Evolutionary conservation across 2,329 filamentous ascomycete genomes (phyloP).

Genomic region (Dactylellina parvicollis): DNA sequence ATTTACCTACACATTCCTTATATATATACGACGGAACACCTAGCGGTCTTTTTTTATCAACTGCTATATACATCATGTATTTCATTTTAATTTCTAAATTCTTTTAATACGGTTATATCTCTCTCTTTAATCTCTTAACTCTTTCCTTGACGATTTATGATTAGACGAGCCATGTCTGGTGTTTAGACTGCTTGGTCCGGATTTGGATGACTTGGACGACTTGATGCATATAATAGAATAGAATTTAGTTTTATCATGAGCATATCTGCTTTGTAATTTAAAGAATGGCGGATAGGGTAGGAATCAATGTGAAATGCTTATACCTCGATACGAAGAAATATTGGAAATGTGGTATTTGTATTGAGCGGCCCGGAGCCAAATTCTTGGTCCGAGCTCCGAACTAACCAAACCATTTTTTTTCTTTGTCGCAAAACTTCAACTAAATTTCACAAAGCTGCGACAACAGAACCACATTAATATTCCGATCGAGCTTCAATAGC

Average conservation of each 20-base stretch:
- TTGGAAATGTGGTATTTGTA: too few relatives aligned
- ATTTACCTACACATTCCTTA: background rate
- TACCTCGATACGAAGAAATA: too few relatives aligned
- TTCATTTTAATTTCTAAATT: background rate
- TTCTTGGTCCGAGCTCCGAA: background rate
- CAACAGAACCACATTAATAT: background rate
- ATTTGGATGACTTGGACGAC: too few relatives aligned
- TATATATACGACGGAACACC: background rate
- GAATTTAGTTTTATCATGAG: too few relatives aligned
- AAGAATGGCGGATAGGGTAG: background rate
- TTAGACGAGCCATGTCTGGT: background rate
- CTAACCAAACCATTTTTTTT: conserved; percentile 1
- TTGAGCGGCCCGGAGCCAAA: background rate
- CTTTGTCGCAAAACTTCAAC: background rate
- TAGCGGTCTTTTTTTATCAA: background rate
- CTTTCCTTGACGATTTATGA: background rate
- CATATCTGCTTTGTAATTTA: too few relatives aligned
- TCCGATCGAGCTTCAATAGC: too few relatives aligned
- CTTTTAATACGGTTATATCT: too few relatives aligned
- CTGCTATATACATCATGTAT: background rate
- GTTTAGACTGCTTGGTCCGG: background rate
- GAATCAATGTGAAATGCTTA: too few relatives aligned
- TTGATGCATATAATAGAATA: background rate
- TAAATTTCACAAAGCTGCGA: too few relatives aligned
- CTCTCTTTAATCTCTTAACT: background rate